These are phyloP conservation scores for Gomphus sp. DNA, from an alignment of 1,284 basidiomycete species.

Conservation along the genomic window DNA sequence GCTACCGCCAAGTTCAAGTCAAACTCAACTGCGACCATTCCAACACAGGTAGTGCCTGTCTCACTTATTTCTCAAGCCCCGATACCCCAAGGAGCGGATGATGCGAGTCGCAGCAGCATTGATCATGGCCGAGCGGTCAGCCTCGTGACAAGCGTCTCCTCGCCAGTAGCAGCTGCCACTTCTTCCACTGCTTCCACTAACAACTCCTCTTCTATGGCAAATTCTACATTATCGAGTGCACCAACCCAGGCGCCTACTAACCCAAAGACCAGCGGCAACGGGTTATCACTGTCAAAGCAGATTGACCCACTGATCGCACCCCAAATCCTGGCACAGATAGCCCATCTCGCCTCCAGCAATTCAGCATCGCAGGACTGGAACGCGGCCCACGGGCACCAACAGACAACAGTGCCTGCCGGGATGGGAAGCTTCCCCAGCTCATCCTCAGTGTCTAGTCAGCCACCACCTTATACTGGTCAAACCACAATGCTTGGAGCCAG, in stretches of 20 bases:
- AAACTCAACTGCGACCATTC: slow-evolving; percentile 11
- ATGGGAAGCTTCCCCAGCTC: slow-evolving; percentile 3
- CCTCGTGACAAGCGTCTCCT: not conserved
- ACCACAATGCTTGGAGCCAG: not conserved
- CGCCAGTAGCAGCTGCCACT: slow-evolving; percentile 4
- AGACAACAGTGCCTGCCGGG: not conserved
- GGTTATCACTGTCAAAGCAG: not conserved
- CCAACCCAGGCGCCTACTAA: not conserved
- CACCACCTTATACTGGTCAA: slow-evolving; percentile 1
- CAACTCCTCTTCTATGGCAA: not conserved
- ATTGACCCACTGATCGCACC: not conserved
- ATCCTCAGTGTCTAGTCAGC: slow-evolving; percentile 1
- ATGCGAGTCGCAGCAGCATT: slow-evolving; percentile 11
- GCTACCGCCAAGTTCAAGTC: slow-evolving; percentile 82
- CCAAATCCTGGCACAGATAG: slow-evolving; percentile 7
- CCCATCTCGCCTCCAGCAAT: not conserved
- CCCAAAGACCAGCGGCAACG: not conserved
- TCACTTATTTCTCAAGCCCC: slow-evolving; percentile 33
- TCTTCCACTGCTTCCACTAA: no score
- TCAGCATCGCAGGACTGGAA: not conserved
- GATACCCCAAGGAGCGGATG: slow-evolving; percentile 13
- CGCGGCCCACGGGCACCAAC: not conserved
- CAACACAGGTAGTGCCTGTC: slow-evolving; percentile 15
- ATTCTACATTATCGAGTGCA: not conserved
- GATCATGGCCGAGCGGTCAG: not conserved